These are phyloP conservation scores for Rhodotorula sp. DNA, from an alignment of 1,284 basidiomycete genomes.

Conservation along the genomic window DNA sequence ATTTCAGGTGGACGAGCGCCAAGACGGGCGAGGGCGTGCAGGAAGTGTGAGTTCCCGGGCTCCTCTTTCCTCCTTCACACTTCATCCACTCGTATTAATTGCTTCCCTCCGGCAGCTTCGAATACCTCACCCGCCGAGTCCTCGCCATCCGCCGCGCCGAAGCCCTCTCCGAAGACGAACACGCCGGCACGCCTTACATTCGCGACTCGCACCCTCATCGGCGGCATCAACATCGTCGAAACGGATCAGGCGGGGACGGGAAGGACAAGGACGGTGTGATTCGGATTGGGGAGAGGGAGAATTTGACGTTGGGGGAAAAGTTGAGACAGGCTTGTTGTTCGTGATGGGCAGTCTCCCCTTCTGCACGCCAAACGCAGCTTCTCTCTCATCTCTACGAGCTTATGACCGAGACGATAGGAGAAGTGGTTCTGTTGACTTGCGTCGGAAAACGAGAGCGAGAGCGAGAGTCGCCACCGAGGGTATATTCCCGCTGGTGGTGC, in stretches of 20 bases:
- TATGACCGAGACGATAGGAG: no score
- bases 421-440: no score
- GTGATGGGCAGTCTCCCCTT: background rate
- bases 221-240: background rate
- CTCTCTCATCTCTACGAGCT: no score
- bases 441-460: no score
- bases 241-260: no score
- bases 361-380: no score
- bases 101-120: constrained; percentile 8
- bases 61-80: background rate
- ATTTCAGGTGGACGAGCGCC: constrained; percentile 39
- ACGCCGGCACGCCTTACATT: constrained; percentile 9
- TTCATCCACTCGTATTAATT: no score
- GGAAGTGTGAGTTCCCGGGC: constrained; percentile 26
- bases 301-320: background rate
- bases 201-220: background rate
- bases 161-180: constrained; percentile 7
- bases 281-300: constrained; percentile 9
- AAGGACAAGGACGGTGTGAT: constrained; percentile 5
- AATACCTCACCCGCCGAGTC: constrained; percentile 11
- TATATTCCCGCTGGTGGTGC: no score
- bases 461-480: no score
- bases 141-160: constrained; percentile 5
- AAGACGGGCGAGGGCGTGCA: constrained; percentile 41
- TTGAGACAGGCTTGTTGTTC: constrained; percentile 1